phyloP scores from a whole-genome alignment of 2,329 filamentous ascomycete genomes.

The Colletotrichum brevisporum region DNA sequence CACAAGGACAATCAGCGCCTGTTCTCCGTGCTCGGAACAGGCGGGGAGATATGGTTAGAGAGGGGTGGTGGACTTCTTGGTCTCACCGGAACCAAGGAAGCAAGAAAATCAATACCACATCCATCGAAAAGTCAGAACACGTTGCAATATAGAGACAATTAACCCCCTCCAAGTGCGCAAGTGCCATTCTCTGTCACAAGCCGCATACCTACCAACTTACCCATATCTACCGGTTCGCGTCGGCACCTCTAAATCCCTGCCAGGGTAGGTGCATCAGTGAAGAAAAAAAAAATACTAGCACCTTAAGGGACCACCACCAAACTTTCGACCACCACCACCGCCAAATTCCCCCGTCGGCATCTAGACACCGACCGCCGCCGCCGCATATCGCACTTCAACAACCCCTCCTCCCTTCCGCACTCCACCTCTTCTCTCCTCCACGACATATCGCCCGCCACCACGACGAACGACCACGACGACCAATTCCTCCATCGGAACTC shows the following conservation, averaged over 20 bases:
- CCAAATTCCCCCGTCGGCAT: slow-evolving; percentile 14
- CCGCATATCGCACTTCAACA: slow-evolving; percentile 6
- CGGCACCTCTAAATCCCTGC: slow-evolving; percentile 20
- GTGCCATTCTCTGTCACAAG: background rate
- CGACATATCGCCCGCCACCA: background rate
- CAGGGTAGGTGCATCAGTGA: slow-evolving; percentile 8
- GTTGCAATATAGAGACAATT: no score
- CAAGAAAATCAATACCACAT: no score
- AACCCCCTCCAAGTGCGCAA: slow-evolving; percentile 1
- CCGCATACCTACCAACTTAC: background rate
- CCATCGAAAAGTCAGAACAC: no score
- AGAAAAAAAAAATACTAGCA: slow-evolving; percentile 1
- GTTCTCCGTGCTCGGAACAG: no score
- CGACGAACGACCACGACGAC: background rate
- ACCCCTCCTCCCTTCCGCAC: slow-evolving; percentile 19
- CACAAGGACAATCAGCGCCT: no score
- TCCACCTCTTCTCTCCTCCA: no score
- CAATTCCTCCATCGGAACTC: slow-evolving; percentile 2
- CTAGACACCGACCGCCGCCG: slow-evolving; percentile 1
- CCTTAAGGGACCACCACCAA: slow-evolving; percentile 5
- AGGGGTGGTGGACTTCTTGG: no score
- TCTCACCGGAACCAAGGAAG: no score
- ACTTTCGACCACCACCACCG: slow-evolving; percentile 6
- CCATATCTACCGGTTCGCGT: slow-evolving; percentile 19
- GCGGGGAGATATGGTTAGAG: no score